Base-by-base conservation (phyloP, 805 yeast genomes). In the Torulaspora maleeae region DNA sequence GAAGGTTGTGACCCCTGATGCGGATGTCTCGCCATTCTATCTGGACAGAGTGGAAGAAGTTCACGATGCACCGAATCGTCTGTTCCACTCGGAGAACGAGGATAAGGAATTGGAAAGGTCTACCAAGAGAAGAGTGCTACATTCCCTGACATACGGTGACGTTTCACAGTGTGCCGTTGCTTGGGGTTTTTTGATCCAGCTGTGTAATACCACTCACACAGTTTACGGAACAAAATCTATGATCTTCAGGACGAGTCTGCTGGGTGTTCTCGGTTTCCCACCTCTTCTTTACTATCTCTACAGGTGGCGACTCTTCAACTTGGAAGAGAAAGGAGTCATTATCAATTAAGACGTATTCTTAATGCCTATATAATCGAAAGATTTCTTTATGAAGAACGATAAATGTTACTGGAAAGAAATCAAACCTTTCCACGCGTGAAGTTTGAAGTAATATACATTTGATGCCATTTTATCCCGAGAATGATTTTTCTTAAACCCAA, bases 401-500 rank as follows among this genome's bases (percentile, higher is more conserved):
- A 39, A 32, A 44, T 19, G 32, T 20, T 34, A 32, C 16, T 27
- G 47, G 39, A 38, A 28, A 34, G 36, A 12, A 11, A 36, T 25
- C 15, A 17, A 15, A 19, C 36, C 38, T 27, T 24, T 17, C 40
- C 25, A 30, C 22, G 22, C 36, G 36, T 20, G 45, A 43, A 37
- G 9, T 27, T 37, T 27, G 27, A 36, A 43, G 24, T 48, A 48
- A 44, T 48, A 42, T 48, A 48, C 51, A 48, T 38, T 47, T 38
- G 41, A 44, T 44, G 48, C 48, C 41, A 36, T 33, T 29, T 33
- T 36, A 39, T 35, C 48, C 49, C 48, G 35, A 44, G 41, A 32
- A 27, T 22, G 22, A 34, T 28, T 33, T 34, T 20, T 19, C n/a
- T 30, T 34, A 16, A 51, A 86, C 87, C 30, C 84, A 79, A 55